These are phyloP conservation scores for Nemania diffusa DNA, from an alignment of 2,329 filamentous ascomycete genomes.

Conservation along the genomic window DNA sequence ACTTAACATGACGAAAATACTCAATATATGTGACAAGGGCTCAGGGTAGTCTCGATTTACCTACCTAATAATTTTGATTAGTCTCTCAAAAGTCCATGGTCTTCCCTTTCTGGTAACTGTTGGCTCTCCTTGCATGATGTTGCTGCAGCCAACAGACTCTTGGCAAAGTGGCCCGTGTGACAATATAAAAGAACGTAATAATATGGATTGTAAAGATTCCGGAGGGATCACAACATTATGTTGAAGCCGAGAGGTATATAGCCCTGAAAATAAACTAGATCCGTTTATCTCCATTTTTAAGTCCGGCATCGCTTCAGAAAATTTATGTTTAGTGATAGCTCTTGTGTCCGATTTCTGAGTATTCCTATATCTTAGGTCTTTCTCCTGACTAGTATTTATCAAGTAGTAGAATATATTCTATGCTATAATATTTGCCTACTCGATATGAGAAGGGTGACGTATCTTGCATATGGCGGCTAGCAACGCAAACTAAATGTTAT, in stretches of 20 bases:
- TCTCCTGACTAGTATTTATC: neutral
- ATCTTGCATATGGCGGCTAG: neutral
- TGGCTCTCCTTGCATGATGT: too few relatives aligned
- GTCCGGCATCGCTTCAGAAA: neutral
- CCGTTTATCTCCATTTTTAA: neutral
- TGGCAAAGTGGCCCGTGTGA: too few relatives aligned
- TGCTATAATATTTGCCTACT: neutral
- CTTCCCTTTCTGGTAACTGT: too few relatives aligned
- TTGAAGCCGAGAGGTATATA: too few relatives aligned
- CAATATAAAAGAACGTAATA: neutral
- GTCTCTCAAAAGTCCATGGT: too few relatives aligned
- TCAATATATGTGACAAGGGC: too few relatives aligned
- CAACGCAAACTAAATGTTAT: conserved; percentile 6
- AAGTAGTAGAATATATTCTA: neutral
- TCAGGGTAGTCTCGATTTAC: too few relatives aligned
- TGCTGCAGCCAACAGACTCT: too few relatives aligned
- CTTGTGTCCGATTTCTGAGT: neutral
- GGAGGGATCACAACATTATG: neutral
- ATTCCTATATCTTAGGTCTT: neutral
- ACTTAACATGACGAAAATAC: neutral
- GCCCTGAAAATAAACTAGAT: too few relatives aligned
- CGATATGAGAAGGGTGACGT: neutral
- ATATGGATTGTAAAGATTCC: neutral
- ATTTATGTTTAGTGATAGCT: neutral
- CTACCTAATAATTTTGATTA: too few relatives aligned